A percentile compares a stretch with the other conserved stretches of the same genome.
Evolutionary conservation across 2,329 filamentous ascomycete genomes (phyloP).

Genomic region (Peltaster fructicola): DNA sequence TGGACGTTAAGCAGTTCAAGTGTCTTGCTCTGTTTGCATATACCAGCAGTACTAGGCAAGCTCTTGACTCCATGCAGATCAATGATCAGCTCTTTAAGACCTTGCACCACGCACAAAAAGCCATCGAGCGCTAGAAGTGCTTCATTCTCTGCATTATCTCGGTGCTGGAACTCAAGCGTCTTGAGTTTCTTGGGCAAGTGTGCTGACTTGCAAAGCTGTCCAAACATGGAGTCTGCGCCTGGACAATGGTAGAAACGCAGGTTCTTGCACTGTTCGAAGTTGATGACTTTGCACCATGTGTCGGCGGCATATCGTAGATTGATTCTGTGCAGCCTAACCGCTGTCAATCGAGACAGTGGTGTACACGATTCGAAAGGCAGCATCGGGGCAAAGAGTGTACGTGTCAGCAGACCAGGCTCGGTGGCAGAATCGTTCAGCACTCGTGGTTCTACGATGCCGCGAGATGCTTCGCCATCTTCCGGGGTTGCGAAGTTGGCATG

Average conservation of each 20-base stretch:
- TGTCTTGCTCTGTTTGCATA: slow-evolving; percentile 29
- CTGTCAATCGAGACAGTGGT: slow-evolving; percentile 24
- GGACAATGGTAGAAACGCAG: slow-evolving; percentile 27
- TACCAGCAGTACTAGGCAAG: slow-evolving; percentile 25
- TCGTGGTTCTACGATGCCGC: slow-evolving; percentile 12
- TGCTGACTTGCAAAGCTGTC: slow-evolving; percentile 28
- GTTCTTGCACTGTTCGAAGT: slow-evolving; percentile 26
- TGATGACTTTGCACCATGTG: slow-evolving; percentile 30
- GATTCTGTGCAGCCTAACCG: slow-evolving; percentile 28
- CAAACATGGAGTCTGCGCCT: slow-evolving; percentile 29
- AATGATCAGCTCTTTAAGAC: slow-evolving; percentile 26
- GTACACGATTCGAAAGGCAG: slow-evolving; percentile 29
- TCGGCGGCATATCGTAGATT: slow-evolving; percentile 29
- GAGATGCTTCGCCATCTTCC: slow-evolving; percentile 15
- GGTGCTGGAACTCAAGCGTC: slow-evolving; percentile 29
- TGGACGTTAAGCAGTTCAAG: slow-evolving; percentile 28
- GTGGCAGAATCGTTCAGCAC: slow-evolving; percentile 31
- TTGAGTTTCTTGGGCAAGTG: slow-evolving; percentile 28
- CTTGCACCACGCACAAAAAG: slow-evolving; percentile 29
- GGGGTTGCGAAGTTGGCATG: slow-evolving; percentile 29
- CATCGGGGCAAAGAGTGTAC: slow-evolving; percentile 29
- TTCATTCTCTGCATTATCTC: slow-evolving; percentile 30
- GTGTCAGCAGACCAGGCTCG: slow-evolving; percentile 27
- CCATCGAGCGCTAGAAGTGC: slow-evolving; percentile 29
- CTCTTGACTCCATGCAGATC: slow-evolving; percentile 25